Conservation (phyloP, 2,329 filamentous ascomycete species). For the Exophiala alcalophila region DNA sequence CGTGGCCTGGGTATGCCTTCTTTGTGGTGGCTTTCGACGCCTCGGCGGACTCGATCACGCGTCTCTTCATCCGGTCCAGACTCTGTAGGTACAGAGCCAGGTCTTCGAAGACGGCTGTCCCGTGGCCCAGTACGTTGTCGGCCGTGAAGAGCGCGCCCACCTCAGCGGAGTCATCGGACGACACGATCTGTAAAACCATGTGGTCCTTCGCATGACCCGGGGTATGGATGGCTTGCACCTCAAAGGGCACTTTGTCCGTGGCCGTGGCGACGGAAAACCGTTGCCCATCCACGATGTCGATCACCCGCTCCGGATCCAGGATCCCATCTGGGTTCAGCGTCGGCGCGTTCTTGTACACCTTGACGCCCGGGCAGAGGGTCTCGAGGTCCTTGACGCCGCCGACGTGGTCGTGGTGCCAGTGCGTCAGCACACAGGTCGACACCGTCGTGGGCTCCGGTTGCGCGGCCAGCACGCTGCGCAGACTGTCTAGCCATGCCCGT, state of each 20-base stretch:
- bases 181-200: slow-evolving; percentile 68
- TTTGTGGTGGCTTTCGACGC: slow-evolving; percentile 41
- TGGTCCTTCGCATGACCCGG: slow-evolving; percentile 82
- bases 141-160: slow-evolving; percentile 82
- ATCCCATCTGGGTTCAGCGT: slow-evolving; percentile 53
- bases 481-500: slow-evolving; percentile 65
- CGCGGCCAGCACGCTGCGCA: slow-evolving; percentile 59
- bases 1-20: slow-evolving; percentile 83
- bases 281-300: slow-evolving; percentile 42
- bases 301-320: slow-evolving; percentile 54
- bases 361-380: slow-evolving; percentile 54
- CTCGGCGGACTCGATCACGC: slow-evolving; percentile 6
- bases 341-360: slow-evolving; percentile 46
- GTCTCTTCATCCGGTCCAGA: slow-evolving; percentile 61
- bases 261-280: slow-evolving; percentile 32
- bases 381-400: slow-evolving; percentile 71
- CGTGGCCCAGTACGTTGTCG: slow-evolving; percentile 84
- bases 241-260: slow-evolving; percentile 51
- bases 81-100: slow-evolving; percentile 66
- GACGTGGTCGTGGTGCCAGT: slow-evolving; percentile 89
- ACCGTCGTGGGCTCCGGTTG: slow-evolving; percentile 58
- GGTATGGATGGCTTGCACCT: slow-evolving; percentile 63
- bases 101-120: slow-evolving; percentile 81
- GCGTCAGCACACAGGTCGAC: slow-evolving; percentile 71
- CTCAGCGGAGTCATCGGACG: slow-evolving; percentile 44